These are phyloP conservation scores for Lathyrus tuberosus DNA, from an alignment of 306 rosid species.

Conservation along the genomic window DNA sequence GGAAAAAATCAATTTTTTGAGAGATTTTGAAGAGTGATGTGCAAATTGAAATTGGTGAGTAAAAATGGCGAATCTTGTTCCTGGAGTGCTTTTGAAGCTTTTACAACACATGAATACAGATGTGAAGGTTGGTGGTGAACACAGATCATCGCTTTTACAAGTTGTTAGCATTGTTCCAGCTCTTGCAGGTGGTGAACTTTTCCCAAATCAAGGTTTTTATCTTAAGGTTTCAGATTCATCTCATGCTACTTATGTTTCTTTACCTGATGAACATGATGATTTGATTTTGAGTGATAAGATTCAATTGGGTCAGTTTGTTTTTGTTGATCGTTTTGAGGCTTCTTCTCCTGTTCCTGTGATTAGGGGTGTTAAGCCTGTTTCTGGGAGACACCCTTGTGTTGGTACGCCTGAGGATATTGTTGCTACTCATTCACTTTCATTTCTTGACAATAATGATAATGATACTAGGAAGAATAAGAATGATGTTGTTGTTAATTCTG, in stretches of 20 bases:
- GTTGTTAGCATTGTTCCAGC: constrained; percentile 98
- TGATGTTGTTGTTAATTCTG: constrained; percentile 38
- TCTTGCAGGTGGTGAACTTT: constrained; percentile 89
- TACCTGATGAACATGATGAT: constrained; percentile 96
- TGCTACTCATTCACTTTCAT: constrained; percentile 74
- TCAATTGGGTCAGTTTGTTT: constrained; percentile 94
- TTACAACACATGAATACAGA: constrained; percentile 96
- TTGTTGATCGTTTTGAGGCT: constrained; percentile 81
- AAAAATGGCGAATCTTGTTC: constrained; percentile 94
- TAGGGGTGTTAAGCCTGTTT: constrained; percentile 84
- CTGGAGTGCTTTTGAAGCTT: constrained; percentile 93
- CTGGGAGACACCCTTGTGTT: constrained; percentile 94
- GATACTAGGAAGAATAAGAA: not conserved
- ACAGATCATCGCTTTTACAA: constrained; percentile 84
- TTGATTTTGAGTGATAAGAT: constrained; percentile 94
- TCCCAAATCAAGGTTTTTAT: constrained; percentile 90
- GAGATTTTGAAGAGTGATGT: constrained; percentile 51
- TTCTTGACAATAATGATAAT: constrained; percentile 43
- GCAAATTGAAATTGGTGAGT: constrained; percentile 54
- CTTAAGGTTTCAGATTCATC: constrained; percentile 95
- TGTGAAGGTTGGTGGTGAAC: constrained; percentile 91
- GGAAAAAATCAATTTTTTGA: not conserved
- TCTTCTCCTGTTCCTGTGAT: constrained; percentile 91
- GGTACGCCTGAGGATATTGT: constrained; percentile 96
- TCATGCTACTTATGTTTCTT: constrained; percentile 92